phyloP scores from a whole-genome alignment of 768 basidiomycete genomes.

The Hydnomerulius pinastri region DNA sequence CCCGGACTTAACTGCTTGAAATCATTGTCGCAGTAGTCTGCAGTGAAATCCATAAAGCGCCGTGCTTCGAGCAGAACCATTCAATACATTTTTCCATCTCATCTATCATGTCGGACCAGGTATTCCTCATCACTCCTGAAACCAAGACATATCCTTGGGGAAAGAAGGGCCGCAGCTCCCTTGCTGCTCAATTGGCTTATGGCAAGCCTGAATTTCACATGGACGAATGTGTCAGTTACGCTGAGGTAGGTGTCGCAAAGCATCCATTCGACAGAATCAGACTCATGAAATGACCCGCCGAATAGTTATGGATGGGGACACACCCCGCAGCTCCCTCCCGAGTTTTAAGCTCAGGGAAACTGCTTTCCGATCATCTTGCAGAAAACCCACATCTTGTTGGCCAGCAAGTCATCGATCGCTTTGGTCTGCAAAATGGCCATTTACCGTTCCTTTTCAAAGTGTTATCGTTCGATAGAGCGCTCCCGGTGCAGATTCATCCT shows the following conservation, averaged over 20 bases:
- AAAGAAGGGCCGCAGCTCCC: conserved; percentile 45
- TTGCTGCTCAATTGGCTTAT: conserved; percentile 48
- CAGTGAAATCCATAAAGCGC: neutral
- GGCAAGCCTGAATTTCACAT: conserved; percentile 35
- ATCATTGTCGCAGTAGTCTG: no score
- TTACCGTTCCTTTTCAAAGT: conserved; percentile 61
- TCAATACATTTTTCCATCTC: neutral
- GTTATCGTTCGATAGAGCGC: conserved; percentile 53
- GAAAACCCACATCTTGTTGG: conserved; percentile 39
- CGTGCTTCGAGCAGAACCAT: no score
- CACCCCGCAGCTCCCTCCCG: conserved; percentile 51
- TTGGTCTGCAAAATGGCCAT: conserved; percentile 28
- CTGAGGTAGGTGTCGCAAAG: conserved; percentile 43
- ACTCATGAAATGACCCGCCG: neutral
- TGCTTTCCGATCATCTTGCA: conserved; percentile 30
- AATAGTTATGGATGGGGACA: conserved; percentile 64
- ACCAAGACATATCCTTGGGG: conserved; percentile 56
- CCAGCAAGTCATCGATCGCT: conserved; percentile 34
- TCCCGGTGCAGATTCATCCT: conserved; percentile 60
- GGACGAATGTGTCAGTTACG: conserved; percentile 49
- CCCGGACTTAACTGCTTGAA: no score
- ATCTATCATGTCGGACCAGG: conserved; percentile 5
- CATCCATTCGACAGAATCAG: neutral
- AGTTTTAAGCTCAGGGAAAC: conserved; percentile 26
- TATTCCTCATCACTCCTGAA: conserved; percentile 26